Conservation (phyloP, 345 rosid genomes). For the Pistacia atlantica region DNA sequence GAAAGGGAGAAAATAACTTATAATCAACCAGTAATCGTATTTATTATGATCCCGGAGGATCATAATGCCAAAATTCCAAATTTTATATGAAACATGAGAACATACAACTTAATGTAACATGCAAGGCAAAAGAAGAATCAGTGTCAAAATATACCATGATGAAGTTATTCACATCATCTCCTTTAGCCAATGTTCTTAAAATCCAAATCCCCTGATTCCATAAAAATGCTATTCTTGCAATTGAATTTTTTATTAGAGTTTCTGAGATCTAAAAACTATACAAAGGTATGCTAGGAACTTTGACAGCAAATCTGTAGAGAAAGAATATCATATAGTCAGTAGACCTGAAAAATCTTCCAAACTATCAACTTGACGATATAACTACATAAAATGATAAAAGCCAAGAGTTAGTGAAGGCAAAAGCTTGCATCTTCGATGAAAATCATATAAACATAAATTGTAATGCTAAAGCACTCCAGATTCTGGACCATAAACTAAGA, state of each 20-base stretch:
- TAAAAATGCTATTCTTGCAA: constrained; percentile 37
- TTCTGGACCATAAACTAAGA: background rate
- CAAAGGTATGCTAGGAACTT: constrained; percentile 42
- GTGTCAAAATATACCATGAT: constrained; percentile 47
- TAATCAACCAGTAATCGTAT: too few species aligned
- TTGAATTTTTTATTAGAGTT: constrained; percentile 42
- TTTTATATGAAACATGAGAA: background rate
- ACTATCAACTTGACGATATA: constrained; percentile 10
- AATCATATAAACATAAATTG: background rate
- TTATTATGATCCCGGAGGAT: background rate
- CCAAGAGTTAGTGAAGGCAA: background rate
- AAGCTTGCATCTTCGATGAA: background rate
- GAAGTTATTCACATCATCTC: constrained; percentile 69
- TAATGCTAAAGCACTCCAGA: background rate
- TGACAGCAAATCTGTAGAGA: constrained; percentile 58
- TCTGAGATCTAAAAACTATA: constrained; percentile 64
- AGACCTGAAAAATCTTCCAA: background rate
- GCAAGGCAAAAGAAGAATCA: constrained; percentile 8
- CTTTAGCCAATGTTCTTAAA: constrained; percentile 51
- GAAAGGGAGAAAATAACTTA: too few species aligned
- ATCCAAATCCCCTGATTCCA: constrained; percentile 59
- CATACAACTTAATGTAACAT: background rate
- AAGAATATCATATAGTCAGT: constrained; percentile 16
- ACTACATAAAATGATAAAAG: background rate
- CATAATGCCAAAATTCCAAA: background rate